Conservation (phyloP, 1,284 basidiomycete genomes). For the Apiotrichum akiyoshidainum region DNA sequence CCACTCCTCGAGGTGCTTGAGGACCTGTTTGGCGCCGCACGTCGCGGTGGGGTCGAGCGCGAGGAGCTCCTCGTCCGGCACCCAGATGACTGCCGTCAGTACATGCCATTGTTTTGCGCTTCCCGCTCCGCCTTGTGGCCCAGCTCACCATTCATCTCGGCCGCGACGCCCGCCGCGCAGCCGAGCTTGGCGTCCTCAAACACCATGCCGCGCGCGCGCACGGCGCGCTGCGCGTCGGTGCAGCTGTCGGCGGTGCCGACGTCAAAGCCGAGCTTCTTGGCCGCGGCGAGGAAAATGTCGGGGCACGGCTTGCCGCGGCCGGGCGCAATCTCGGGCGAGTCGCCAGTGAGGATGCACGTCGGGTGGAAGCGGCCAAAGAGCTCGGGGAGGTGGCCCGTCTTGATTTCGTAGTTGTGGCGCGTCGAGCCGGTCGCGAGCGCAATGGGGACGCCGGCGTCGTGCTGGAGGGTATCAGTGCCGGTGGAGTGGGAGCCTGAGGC, state of each 20-base stretch:
- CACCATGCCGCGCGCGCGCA: conserved; percentile 43
- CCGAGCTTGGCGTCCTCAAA: conserved; percentile 51
- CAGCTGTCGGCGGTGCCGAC: conserved; percentile 43
- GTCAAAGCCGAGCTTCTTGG: conserved; percentile 43
- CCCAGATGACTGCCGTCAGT: conserved; percentile 44
- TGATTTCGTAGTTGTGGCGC: conserved; percentile 34
- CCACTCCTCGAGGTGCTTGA: conserved; percentile 42
- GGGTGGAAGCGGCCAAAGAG: conserved; percentile 48
- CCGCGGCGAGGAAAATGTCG: conserved; percentile 51
- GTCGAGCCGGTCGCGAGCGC: conserved; percentile 50
- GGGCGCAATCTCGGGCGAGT: conserved; percentile 44
- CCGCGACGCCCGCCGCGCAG: conserved; percentile 45
- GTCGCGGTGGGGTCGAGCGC: conserved; percentile 40
- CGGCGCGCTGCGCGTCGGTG: conserved; percentile 34
- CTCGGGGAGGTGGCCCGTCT: conserved; percentile 50
- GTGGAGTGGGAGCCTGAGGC: too few relatives aligned
- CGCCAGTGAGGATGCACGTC: conserved; percentile 44
- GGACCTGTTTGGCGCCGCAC: conserved; percentile 43
- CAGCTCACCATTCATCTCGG: conserved; percentile 50
- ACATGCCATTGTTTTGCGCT: too few relatives aligned
- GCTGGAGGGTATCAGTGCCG: conserved; percentile 18
- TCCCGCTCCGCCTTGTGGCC: too few relatives aligned
- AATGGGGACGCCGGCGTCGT: conserved; percentile 46
- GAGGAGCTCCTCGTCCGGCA: conserved; percentile 46
- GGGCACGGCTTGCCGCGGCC: conserved; percentile 49